Evolutionary conservation across 176 grass and related monocot species (phyloP).

Genomic region (Aegilops umbellulata): DNA sequence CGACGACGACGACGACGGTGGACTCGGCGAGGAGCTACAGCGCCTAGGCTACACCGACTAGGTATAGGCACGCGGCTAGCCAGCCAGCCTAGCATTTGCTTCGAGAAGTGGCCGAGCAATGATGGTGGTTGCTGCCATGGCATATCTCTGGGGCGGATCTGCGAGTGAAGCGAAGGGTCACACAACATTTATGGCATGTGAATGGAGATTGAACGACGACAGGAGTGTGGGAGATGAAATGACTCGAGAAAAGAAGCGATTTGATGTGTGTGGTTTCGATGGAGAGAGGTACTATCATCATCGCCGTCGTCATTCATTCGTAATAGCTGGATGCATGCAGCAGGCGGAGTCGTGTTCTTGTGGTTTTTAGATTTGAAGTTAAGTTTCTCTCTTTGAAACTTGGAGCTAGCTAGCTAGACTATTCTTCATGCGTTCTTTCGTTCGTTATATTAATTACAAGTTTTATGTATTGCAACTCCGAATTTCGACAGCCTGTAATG

Average conservation of each 20-base stretch:
- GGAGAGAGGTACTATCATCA: background rate
- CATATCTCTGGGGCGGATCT: background rate
- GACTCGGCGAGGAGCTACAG: slow-evolving; percentile 26
- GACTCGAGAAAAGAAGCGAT: background rate
- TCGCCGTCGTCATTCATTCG: background rate
- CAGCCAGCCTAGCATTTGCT: slow-evolving; percentile 13
- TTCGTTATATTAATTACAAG: slow-evolving; percentile 33
- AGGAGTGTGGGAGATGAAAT: background rate
- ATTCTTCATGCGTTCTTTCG: slow-evolving; percentile 25
- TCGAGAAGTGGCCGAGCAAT: slow-evolving; percentile 23
- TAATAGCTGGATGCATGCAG: background rate
- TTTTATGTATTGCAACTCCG: background rate
- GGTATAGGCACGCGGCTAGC: background rate
- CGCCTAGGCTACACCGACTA: slow-evolving; percentile 59
- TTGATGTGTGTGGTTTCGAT: slow-evolving; percentile 5
- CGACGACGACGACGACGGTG: background rate
- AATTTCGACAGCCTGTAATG: slow-evolving; percentile 2
- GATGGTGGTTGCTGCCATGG: background rate
- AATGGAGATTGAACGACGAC: slow-evolving; percentile 1
- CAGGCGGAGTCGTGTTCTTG: slow-evolving; percentile 21
- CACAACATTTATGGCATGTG: slow-evolving; percentile 41
- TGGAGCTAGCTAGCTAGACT: slow-evolving; percentile 13
- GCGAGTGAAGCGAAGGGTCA: slow-evolving; percentile 20
- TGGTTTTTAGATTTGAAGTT: background rate
- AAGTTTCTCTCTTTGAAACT: slow-evolving; percentile 45